Evolutionary conservation across 257 asterid genomes (phyloP), one percentile per base, ranked within the genome.

Genomic region (Salvia hispanica): DNA sequence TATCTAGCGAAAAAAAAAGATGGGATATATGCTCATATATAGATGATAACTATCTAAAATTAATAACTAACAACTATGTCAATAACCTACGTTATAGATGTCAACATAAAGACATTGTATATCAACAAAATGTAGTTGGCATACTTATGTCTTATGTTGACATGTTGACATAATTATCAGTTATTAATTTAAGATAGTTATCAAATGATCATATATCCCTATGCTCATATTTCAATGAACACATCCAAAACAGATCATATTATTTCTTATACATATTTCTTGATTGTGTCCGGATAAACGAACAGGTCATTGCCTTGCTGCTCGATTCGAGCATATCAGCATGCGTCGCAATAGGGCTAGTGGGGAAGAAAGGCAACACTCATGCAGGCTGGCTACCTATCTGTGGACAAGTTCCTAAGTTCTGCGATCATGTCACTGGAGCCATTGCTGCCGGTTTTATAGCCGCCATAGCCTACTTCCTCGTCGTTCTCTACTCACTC

Each of bases 361-460:
- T 92, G 77, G 98, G 89, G 4, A 87, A 84, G 83, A 71, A 79
- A 0, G 96, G 96, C 40, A 89, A 92, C 52, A 70, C 54, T 5
- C 81, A 87, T 57, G 96, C 98, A 7, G 98, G 98, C 4, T 92
- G 98, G 98, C 85, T 83, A 21, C 95, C 92, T 3, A 89, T 89
- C 9, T 89, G 96, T 48, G 89, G 84, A 10, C 96, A 87, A 83
- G 98, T 92, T 61, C 95, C 96, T 6, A 87, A 85, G 58, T 89
- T 87, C 45, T 92, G 98, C 61, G 85, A 85, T 48, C 92, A 75
- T 25, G 79, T 85, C 0, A 64, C 77, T 0, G 88, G 84, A 66
- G 88, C 98, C 65, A 44, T 92, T 12, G 51, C 81, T 45, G 86
- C 89, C 73, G 91, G 85, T 31, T 92, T 89, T 68, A 85, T 77